These are phyloP conservation scores for Geranium rotundifolium DNA, from an alignment of 345 rosid genomes.

Conservation along the genomic window DNA sequence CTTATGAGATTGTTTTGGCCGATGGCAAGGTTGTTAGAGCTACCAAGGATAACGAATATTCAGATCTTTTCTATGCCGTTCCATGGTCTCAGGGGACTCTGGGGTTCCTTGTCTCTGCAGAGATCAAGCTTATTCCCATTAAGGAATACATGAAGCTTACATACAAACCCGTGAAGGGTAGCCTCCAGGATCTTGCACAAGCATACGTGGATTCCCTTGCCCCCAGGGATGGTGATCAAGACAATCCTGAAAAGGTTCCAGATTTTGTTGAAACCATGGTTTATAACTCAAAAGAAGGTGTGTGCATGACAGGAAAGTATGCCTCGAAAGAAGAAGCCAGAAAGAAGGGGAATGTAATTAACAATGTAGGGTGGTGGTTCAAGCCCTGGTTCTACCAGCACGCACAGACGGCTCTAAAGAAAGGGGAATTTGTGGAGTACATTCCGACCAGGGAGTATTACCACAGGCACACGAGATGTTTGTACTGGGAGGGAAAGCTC, in stretches of 20 bases:
- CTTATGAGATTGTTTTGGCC: slow-evolving; percentile 85
- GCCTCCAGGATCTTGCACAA: slow-evolving; percentile 59
- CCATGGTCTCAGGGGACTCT: slow-evolving; percentile 99
- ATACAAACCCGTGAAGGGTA: slow-evolving; percentile 74
- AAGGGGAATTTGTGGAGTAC: slow-evolving; percentile 89
- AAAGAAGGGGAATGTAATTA: slow-evolving; percentile 77
- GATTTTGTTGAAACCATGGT: slow-evolving; percentile 95
- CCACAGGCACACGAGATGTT: slow-evolving; percentile 93
- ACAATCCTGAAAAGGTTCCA: slow-evolving; percentile 61
- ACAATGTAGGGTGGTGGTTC: slow-evolving; percentile 95
- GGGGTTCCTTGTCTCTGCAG: slow-evolving; percentile 89
- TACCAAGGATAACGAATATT: slow-evolving; percentile 81
- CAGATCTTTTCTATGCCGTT: slow-evolving; percentile 82
- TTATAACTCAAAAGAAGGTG: slow-evolving; percentile 59
- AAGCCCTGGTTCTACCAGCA: slow-evolving; percentile 99
- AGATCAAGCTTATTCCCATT: slow-evolving; percentile 74
- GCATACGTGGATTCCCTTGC: slow-evolving; percentile 87
- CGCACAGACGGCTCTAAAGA: slow-evolving; percentile 68
- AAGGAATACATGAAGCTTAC: slow-evolving; percentile 93
- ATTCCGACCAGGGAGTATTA: slow-evolving; percentile 91
- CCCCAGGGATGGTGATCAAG: slow-evolving; percentile 82
- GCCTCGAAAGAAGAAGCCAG: slow-evolving; percentile 92
- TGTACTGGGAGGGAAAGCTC: slow-evolving; percentile 99
- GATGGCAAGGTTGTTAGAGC: slow-evolving; percentile 87
- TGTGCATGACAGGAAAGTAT: slow-evolving; percentile 91